phyloP scores from a whole-genome alignment of 257 asterid genomes.

The Henckelia pumila region DNA sequence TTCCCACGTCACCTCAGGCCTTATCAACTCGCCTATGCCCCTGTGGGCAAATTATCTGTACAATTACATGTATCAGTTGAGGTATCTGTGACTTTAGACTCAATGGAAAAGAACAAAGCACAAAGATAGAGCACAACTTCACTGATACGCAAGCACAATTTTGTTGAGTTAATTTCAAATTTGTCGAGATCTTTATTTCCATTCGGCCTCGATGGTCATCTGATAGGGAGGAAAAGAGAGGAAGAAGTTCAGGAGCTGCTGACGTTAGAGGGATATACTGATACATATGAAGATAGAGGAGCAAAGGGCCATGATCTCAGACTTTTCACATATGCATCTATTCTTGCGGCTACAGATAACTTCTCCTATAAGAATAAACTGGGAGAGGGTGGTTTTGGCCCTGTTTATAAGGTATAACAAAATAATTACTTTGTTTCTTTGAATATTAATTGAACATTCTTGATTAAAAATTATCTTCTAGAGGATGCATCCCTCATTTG shows the following conservation, averaged over 20 bases:
- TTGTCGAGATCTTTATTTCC: not conserved
- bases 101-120: not conserved
- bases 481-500: not conserved
- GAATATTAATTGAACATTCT: not conserved
- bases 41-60: too few relatives aligned
- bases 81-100: not conserved
- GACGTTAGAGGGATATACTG: slow-evolving; percentile 40
- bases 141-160: not conserved
- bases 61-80: too few relatives aligned
- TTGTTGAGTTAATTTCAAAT: not conserved
- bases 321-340: slow-evolving; percentile 39
- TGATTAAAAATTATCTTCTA: not conserved
- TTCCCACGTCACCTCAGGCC: too few relatives aligned
- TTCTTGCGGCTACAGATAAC: slow-evolving; percentile 46
- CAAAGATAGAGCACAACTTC: not conserved
- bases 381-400: slow-evolving; percentile 71
- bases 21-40: too few relatives aligned
- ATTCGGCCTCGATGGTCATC: slow-evolving; percentile 4
- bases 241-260: slow-evolving; percentile 33
- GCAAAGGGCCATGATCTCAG: slow-evolving; percentile 43
- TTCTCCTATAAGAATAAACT: slow-evolving; percentile 45
- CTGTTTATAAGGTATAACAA: slow-evolving; percentile 47
- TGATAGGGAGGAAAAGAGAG: slow-evolving; percentile 31
- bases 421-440: not conserved
- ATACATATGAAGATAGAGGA: slow-evolving; percentile 26